A percentile compares a stretch with the other conserved stretches of the same genome.
phyloP scores from a whole-genome alignment of 768 basidiomycete genomes.

The Agaricus subrufescens region DNA sequence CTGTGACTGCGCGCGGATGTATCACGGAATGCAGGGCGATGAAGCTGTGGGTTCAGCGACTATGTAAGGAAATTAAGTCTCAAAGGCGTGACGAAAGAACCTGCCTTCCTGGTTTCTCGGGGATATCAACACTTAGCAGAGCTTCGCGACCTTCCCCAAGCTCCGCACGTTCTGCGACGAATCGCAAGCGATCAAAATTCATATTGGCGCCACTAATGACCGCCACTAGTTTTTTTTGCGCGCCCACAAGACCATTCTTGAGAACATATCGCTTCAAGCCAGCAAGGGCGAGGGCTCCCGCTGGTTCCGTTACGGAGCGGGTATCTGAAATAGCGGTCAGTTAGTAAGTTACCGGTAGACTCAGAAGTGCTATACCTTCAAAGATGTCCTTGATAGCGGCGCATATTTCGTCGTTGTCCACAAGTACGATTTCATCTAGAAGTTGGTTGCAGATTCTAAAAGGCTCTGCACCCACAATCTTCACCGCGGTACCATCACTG shows the following conservation, averaged over 20 bases:
- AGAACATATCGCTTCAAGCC: conserved; percentile 87
- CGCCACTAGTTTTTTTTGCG: conserved; percentile 84
- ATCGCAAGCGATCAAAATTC: conserved; percentile 95
- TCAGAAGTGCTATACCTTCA: conserved; percentile 57
- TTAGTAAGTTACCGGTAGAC: neutral
- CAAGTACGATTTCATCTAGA: conserved; percentile 78
- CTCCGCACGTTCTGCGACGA: conserved; percentile 98
- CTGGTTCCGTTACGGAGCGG: conserved; percentile 92
- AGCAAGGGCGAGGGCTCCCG: conserved; percentile 89
- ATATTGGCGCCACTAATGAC: conserved; percentile 97
- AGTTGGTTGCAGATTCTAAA: conserved; percentile 88
- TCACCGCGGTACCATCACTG: conserved; percentile 96
- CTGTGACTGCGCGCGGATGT: conserved; percentile 89
- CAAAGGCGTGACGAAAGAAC: conserved; percentile 15
- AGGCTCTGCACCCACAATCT: conserved; percentile 90
- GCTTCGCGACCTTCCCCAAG: conserved; percentile 95
- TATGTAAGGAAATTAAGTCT: conserved; percentile 1
- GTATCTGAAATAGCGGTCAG: conserved; percentile 56
- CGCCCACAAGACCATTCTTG: conserved; percentile 75
- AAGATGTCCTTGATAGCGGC: conserved; percentile 99
- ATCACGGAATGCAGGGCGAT: conserved; percentile 81
- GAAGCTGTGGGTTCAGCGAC: conserved; percentile 51
- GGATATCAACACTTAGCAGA: conserved; percentile 89
- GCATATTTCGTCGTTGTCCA: conserved; percentile 94
- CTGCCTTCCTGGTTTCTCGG: conserved; percentile 88